A percentile compares a stretch with the other conserved stretches of the same genome.
Conservation (phyloP, 2,329 filamentous ascomycete genomes). For the Lecanicillium sp. region DNA sequence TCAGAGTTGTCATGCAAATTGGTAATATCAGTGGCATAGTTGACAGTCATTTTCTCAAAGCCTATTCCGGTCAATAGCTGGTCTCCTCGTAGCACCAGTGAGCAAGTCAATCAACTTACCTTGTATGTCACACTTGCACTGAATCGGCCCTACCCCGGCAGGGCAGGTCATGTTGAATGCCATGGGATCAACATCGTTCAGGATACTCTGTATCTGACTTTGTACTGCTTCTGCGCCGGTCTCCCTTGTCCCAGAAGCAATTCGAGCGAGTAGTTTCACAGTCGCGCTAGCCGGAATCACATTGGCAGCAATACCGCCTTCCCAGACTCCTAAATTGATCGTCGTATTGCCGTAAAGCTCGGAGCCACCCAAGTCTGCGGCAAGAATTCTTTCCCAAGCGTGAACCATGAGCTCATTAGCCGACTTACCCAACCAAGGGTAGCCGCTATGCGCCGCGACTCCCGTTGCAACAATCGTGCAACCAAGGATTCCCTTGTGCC, state of each 20-base stretch:
- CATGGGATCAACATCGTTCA: constrained; percentile 38
- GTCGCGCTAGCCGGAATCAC: constrained; percentile 66
- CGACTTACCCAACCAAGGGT: constrained; percentile 72
- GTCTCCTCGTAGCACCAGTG: not conserved
- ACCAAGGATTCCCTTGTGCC: constrained; percentile 70
- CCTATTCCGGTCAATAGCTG: constrained; percentile 25
- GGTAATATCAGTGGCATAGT: constrained; percentile 86
- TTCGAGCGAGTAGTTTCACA: constrained; percentile 57
- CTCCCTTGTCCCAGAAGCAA: constrained; percentile 59
- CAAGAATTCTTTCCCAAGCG: constrained; percentile 52
- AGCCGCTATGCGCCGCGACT: constrained; percentile 68
- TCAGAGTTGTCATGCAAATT: constrained; percentile 57
- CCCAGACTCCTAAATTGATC: constrained; percentile 66
- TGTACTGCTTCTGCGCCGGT: constrained; percentile 42
- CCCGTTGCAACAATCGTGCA: constrained; percentile 27
- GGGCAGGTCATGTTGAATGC: constrained; percentile 50
- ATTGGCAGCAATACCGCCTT: constrained; percentile 73
- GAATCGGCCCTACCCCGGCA: constrained; percentile 60
- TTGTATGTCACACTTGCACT: constrained; percentile 65
- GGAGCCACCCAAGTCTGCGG: constrained; percentile 60
- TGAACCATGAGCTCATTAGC: constrained; percentile 68
- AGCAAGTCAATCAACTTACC: constrained; percentile 39
- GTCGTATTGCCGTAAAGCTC: constrained; percentile 74
- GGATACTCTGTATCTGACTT: constrained; percentile 38
- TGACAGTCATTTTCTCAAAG: constrained; percentile 68